Evolutionary conservation across 495 filamentous ascomycete genomes (phyloP).

Genomic region (Delitschia confertaspora): DNA sequence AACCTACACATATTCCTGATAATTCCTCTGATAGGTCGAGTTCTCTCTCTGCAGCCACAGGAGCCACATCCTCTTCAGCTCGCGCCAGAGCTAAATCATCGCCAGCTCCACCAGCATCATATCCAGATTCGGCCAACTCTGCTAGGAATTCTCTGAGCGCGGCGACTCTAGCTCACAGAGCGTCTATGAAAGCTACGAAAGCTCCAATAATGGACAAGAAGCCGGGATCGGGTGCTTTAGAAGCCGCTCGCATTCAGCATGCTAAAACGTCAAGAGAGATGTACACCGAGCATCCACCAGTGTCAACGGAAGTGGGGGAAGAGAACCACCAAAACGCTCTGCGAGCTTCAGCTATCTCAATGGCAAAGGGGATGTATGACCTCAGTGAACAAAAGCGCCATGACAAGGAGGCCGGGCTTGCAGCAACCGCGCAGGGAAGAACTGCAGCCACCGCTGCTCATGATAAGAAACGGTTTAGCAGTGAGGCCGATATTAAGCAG

Average conservation of each 20-base stretch:
- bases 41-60: slow-evolving; percentile 63
- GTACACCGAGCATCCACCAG: slow-evolving; percentile 67
- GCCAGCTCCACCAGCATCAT: slow-evolving; percentile 43
- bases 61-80: slow-evolving; percentile 48
- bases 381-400: slow-evolving; percentile 52
- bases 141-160: slow-evolving; percentile 57
- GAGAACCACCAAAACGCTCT: slow-evolving; percentile 59
- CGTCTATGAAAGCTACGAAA: slow-evolving; percentile 23
- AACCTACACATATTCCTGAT: too few relatives aligned
- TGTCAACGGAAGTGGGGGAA: slow-evolving; percentile 64
- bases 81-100: slow-evolving; percentile 60
- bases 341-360: slow-evolving; percentile 71
- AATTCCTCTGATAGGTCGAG: slow-evolving; percentile 46
- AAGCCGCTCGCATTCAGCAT: slow-evolving; percentile 51
- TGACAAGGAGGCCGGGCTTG: slow-evolving; percentile 34
- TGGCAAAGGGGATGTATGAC: slow-evolving; percentile 79
- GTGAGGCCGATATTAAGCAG: slow-evolving; percentile 32
- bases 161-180: slow-evolving; percentile 50
- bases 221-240: slow-evolving; percentile 37
- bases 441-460: slow-evolving; percentile 39
- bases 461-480: slow-evolving; percentile 32
- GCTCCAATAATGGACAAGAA: slow-evolving; percentile 12
- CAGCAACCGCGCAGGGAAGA: slow-evolving; percentile 26
- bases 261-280: slow-evolving; percentile 49
- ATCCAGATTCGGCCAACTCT: slow-evolving; percentile 52